Percentiles rank a stretch among this genome's conserved stretches.
Evolutionary conservation across 2,329 filamentous ascomycete species (phyloP).

Genomic region (Arthrobotrys iridis): DNA sequence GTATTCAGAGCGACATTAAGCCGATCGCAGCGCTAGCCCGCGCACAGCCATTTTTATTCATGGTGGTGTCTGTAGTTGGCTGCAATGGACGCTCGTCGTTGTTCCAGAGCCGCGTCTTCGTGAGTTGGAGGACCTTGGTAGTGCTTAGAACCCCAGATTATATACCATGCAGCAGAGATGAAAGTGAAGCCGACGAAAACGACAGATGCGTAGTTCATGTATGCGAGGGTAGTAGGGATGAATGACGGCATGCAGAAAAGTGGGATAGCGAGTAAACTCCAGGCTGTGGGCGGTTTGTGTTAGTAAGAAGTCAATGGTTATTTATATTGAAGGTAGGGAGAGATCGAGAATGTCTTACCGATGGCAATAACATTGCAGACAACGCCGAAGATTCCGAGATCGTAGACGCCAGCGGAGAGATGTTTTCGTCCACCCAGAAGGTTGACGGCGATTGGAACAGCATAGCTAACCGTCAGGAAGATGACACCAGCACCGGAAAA

Average conservation of each 20-base stretch:
- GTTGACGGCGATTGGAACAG: constrained; percentile 73
- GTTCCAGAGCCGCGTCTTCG: constrained; percentile 43
- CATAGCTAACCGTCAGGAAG: constrained; percentile 74
- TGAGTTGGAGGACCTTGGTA: constrained; percentile 71
- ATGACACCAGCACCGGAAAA: constrained; percentile 77
- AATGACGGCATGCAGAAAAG: constrained; percentile 77
- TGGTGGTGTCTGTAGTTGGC: constrained; percentile 43
- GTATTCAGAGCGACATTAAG: constrained; percentile 4
- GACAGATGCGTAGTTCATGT: constrained; percentile 78
- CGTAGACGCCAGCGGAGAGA: constrained; percentile 69
- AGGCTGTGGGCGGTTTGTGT: constrained; percentile 63
- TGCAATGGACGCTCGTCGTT: constrained; percentile 46
- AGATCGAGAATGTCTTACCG: too few species aligned
- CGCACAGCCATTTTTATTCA: constrained; percentile 6
- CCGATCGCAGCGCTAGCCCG: constrained; percentile 9
- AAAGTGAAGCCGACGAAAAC: constrained; percentile 75
- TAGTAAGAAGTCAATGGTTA: constrained; percentile 51
- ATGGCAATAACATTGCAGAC: constrained; percentile 73
- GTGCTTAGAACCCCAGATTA: constrained; percentile 75
- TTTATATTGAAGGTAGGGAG: not conserved
- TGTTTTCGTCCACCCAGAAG: constrained; percentile 71
- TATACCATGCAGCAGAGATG: constrained; percentile 74
- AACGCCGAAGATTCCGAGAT: constrained; percentile 71
- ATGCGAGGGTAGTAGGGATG: constrained; percentile 69
- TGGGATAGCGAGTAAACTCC: constrained; percentile 75